Base-by-base conservation (phyloP, 768 basidiomycete genomes). In the Clitopilus hobsonii region DNA sequence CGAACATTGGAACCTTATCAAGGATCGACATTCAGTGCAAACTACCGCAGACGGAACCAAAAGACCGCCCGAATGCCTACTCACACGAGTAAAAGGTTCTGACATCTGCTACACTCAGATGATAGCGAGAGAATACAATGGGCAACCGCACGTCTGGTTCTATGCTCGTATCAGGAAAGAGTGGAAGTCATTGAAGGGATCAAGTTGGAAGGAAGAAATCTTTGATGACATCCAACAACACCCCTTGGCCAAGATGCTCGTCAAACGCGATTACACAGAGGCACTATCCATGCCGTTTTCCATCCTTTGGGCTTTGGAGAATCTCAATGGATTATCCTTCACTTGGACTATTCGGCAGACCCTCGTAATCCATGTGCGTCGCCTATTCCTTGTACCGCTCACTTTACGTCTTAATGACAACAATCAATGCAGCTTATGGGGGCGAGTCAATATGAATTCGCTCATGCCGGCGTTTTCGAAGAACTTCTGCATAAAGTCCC, bases 401-500 rank as follows among this genome's bases (percentile, higher is more conserved):
- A n/a, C 26, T n/a, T n/a, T 20, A 26, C 38, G 16, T 29, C 25
- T 38, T 25, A 32, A 53, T 30, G 52, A n/a, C n/a, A 52, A 11
- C 14, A 45, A 29, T 0, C 6, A 25, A 72, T 69, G 53, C n/a
- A n/a, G n/a, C n/a, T 72, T 2, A 53, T 72, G 6, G 71, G 71
- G 0, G 65, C 69, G 5, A 53, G 57, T 22, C 29, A 64, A 11
- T 56, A 57, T 13, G 69, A 72, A 45, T 25, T 67, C 14, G 18
- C 49, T 25, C 38, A 58, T 49, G 58, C 57, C 2, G 36, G 54
- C 14, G 51, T 64, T 0, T 72, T 73, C 51, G 72, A 73, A 54
- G 71, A 72, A 49, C 67, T 72, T 18, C 49, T 73, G 7, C 71
- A 73, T 53, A 63, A 70, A 26, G 56, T 69, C 16, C 72, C 71